Evolutionary conservation across 148 eudicot genomes (phyloP), one percentile per base, ranked within the genome.

Genomic region (Cornus florida): DNA sequence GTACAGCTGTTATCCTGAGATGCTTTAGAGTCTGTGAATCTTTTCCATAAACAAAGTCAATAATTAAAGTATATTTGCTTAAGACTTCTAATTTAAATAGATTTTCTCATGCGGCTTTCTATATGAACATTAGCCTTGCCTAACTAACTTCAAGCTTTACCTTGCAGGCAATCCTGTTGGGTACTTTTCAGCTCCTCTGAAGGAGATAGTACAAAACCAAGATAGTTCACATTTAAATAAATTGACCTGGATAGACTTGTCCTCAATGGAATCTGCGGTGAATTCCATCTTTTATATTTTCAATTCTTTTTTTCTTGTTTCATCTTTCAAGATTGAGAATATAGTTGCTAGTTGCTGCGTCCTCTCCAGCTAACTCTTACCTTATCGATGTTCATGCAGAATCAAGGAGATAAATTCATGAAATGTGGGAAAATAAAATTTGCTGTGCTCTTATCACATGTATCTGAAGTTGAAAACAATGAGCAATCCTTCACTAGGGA

Each of bases 101-200:
- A 43, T 43, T 43, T 43, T 43, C 48, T 43, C 6, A 43, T 43
- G 48, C 8, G 31, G 23, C 35, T 46, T 46, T 23, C 35, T 38
- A 23, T 10, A 71, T 6, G 46, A 46, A 23, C 2, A 3, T 66
- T n/a, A 76, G 39, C 16, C 19, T 41, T 76, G 46, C 20, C 7
- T 68, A 41, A 70, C 39, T 70, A 22, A 69, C 67, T 10, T 19
- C 16, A 38, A 60, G 38, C 33, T 64, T 83, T 60, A 35, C 71
- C 74, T 85, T 85, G 62, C 89, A 96, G 99, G 95, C 80, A 90
- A 89, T 31, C 80, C 86, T 17, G 87, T 93, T 85, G 98, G 99
- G 65, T 89, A 76, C 78, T 91, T 82, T 85, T 88, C 94, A 12
- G 79, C 89, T 70, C 85, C 95, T 53, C 74, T 96, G 89, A 87